Evolutionary conservation across 1,284 basidiomycete species (phyloP), one percentile per base, ranked within the genome.

Genomic region (Irpex rosettiformis): DNA sequence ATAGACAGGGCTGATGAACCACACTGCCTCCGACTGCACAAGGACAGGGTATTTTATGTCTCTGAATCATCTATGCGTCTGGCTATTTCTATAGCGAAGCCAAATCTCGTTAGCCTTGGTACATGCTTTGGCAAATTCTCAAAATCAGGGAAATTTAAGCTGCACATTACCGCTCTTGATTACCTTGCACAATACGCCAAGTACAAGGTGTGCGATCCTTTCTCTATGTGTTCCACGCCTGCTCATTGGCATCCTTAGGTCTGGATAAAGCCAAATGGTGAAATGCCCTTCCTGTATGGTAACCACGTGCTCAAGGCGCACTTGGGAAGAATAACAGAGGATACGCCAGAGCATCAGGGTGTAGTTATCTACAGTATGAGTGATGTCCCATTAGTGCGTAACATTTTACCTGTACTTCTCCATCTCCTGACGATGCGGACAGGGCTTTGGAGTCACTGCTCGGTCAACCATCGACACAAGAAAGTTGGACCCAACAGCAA

Each of bases 251-350:
- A 47, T 18, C 10, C 28, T 7, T 65, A 97, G 96, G 86, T 98
- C 37, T 99, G 97, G 97, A 96, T 99, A 74, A 99, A 99, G 75
- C 91, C 96, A 13, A 97, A 99, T 64, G 97, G 97, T 69, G 97
- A 99, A 77, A 94, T 99, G 86, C 97, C 97, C 2, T 99, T 98
- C 80, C 77, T 99, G 54, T 99, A 99, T 70, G 97, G 97, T 58
- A 99, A 99, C 72, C 96, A 99, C 77, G 91, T 99, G 61, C 86
- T 98, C 64, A 99, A 99, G 77, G 97, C 97, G 28, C 97, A 99
- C 74, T 80, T 99, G 25, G 96, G 97, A n/a, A 84, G 96, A 66
- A 98, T 99, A 71, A 98, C 97, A 55, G 97, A 99, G 72, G 97
- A 99, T 70, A 98, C 96, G 3, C 96, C 96, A 11, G 97, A 99